Conservation (phyloP, 352 stramenopile species). For the Phytophthora agathidicida region DNA sequence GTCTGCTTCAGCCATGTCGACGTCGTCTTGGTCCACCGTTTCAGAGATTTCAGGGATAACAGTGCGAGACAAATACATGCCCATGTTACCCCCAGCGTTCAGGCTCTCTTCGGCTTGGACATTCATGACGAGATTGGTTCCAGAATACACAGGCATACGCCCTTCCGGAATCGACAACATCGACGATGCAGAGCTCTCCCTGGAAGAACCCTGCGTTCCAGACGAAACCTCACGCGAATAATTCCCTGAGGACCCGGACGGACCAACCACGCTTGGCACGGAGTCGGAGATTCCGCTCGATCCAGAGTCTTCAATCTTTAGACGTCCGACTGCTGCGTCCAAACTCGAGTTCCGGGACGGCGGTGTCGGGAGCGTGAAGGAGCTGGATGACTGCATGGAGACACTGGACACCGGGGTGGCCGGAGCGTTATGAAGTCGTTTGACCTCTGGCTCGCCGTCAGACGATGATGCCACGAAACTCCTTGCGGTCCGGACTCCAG, state of each 20-base stretch:
- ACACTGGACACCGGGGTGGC: background rate
- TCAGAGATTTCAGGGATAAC: too few species aligned
- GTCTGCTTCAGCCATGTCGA: too few species aligned
- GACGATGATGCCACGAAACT: background rate
- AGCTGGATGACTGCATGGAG: too few species aligned
- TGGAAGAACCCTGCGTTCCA: background rate
- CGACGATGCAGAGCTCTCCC: background rate
- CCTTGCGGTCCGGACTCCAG: background rate
- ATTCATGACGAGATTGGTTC: background rate
- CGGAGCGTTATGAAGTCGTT: background rate
- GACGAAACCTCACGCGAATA: background rate
- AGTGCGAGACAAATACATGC: too few species aligned
- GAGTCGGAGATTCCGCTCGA: background rate
- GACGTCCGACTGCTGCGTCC: too few species aligned
- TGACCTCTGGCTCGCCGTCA: background rate
- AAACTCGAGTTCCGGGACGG: background rate
- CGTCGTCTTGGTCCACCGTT: too few species aligned
- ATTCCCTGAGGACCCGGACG: background rate
- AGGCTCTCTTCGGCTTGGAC: background rate
- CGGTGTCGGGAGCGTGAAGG: too few species aligned
- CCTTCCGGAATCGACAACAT: background rate
- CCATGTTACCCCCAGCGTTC: background rate
- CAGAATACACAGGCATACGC: background rate
- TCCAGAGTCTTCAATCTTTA: background rate
- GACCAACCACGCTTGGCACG: background rate